These are phyloP conservation scores for Chrysochromulina tobinii DNA, from an alignment of 78 protist species.

Conservation along the genomic window DNA sequence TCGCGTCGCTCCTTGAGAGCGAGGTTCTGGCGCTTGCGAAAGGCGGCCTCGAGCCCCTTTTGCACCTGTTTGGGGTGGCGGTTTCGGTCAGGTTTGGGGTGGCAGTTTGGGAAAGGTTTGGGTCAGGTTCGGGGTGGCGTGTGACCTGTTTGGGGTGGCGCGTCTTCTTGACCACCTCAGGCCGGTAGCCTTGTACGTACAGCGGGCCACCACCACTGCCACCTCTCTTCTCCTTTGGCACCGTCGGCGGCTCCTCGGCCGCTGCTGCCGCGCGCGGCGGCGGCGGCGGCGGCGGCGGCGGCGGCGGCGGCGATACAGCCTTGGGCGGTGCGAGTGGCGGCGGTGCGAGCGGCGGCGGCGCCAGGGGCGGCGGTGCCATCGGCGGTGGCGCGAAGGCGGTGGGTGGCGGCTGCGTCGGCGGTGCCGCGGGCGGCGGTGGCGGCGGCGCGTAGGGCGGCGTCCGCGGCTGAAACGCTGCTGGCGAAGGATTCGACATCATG, in stretches of 20 bases:
- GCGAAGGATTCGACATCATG: not conserved
- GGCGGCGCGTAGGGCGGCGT: not conserved
- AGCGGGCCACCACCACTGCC: not conserved
- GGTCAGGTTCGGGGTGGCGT: no score
- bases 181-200: not conserved
- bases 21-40: not conserved
- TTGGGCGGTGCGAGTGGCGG: not conserved
- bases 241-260: not conserved
- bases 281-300: not conserved
- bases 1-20: not conserved
- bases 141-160: not conserved
- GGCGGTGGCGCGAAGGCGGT: not conserved
- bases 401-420: not conserved
- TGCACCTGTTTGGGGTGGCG: not conserved
- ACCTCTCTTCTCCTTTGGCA: not conserved
- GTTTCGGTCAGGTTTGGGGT: no score
- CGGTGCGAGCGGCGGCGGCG: not conserved
- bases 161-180: not conserved
- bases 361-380: not conserved
- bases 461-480: not conserved
- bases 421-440: not conserved
- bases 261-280: not conserved
- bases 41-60: not conserved
- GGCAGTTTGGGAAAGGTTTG: no score
- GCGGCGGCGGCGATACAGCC: not conserved